These are phyloP conservation scores for Neurospora sp. DNA, from an alignment of 495 filamentous ascomycete genomes.

Conservation along the genomic window DNA sequence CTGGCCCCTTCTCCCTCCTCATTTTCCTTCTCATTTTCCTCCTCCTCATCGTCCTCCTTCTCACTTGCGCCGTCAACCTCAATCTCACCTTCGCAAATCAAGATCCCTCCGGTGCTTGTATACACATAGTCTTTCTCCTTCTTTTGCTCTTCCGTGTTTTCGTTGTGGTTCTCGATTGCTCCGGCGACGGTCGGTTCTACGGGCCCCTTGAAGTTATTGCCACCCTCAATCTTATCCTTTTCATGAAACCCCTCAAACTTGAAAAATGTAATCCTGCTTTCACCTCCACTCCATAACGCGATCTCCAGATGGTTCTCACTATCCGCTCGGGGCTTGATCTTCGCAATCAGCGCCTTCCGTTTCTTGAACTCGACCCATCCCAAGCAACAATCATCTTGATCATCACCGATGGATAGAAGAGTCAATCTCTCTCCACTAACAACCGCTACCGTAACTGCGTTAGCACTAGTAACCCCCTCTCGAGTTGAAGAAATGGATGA, in stretches of 20 bases:
- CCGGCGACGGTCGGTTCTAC: neutral
- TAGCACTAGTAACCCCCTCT: neutral
- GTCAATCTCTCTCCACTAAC: neutral
- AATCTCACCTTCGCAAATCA: neutral
- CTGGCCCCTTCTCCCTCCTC: neutral
- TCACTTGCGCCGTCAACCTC: neutral
- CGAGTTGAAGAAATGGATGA: neutral
- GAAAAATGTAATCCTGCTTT: neutral
- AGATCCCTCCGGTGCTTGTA: neutral
- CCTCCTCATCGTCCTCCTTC: neutral
- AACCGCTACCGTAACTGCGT: neutral
- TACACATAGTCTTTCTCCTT: neutral
- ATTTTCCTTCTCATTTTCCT: neutral
- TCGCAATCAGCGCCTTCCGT: neutral
- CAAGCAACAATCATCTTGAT: neutral
- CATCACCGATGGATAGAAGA: neutral
- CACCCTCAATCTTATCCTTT: neutral
- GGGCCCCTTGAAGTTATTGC: neutral
- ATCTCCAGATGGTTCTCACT: neutral
- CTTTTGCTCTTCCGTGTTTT: neutral
- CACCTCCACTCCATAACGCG: neutral
- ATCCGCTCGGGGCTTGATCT: neutral
- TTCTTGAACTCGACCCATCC: neutral
- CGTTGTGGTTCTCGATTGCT: neutral
- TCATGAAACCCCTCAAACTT: neutral